These are phyloP conservation scores for Spizellomyces punctatus DNA, from an alignment of 192 early-diverging fungal genomes.

Conservation along the genomic window DNA sequence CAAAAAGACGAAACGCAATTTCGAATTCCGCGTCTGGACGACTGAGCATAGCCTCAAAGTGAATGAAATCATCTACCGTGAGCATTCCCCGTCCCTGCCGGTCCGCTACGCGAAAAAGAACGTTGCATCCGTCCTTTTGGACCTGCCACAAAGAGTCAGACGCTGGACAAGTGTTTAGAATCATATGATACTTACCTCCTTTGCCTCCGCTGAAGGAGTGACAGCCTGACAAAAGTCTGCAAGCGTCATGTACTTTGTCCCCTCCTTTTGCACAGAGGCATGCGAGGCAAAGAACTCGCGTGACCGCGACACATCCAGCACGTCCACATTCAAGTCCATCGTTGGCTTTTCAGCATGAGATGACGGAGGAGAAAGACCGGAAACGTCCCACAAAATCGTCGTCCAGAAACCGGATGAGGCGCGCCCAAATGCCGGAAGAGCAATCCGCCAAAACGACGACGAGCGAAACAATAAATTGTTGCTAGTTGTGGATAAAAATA, in stretches of 20 bases:
- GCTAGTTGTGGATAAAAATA: no score
- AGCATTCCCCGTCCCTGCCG: constrained; percentile 23
- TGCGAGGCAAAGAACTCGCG: constrained; percentile 18
- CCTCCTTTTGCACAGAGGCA: constrained; percentile 55
- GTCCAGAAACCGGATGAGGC: no score
- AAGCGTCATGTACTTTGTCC: constrained; percentile 56
- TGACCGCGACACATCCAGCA: not conserved
- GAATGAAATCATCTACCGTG: constrained; percentile 57
- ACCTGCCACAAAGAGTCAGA: constrained; percentile 39
- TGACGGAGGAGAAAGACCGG: no score
- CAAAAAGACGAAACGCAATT: constrained; percentile 71
- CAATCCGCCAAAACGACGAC: no score
- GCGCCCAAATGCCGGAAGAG: no score
- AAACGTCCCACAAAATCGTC: no score
- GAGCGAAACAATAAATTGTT: no score
- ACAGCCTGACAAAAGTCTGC: constrained; percentile 64
- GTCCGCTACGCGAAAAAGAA: constrained; percentile 66
- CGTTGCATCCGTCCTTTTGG: constrained; percentile 55
- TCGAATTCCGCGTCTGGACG: constrained; percentile 75
- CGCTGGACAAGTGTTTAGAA: constrained; percentile 3
- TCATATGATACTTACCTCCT: not conserved
- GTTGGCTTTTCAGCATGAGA: no score
- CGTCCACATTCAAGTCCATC: no score
- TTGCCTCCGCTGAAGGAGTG: constrained; percentile 26
- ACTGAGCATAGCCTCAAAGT: constrained; percentile 62